phyloP scores from a whole-genome alignment of 495 filamentous ascomycete genomes.

The Xylaria flabelliformis region DNA sequence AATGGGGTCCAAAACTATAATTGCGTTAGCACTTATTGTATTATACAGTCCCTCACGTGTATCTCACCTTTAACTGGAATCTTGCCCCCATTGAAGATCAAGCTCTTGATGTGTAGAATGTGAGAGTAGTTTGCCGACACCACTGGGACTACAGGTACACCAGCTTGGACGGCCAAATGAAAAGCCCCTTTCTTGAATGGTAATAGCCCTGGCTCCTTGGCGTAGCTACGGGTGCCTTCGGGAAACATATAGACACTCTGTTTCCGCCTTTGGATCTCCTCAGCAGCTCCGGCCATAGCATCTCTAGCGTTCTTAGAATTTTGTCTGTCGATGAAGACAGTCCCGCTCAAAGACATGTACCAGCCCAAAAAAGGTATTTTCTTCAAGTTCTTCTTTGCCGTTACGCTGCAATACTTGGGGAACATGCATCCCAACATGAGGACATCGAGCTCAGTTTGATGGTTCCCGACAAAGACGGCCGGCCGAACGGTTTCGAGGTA shows the following conservation, averaged over 20 bases:
- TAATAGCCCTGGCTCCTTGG: constrained; percentile 76
- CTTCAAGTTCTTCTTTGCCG: constrained; percentile 85
- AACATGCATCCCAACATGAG: constrained; percentile 86
- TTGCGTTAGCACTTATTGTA: constrained; percentile 21
- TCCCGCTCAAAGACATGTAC: constrained; percentile 92
- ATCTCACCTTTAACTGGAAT: constrained; percentile 80
- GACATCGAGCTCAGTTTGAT: constrained; percentile 94
- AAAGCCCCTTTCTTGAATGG: constrained; percentile 99
- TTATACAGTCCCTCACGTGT: not conserved
- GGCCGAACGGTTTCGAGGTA: constrained; percentile 71
- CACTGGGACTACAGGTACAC: constrained; percentile 89
- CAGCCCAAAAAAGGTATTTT: constrained; percentile 88
- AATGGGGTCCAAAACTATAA: constrained; percentile 81
- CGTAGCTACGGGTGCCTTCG: constrained; percentile 92
- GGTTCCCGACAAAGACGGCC: constrained; percentile 90
- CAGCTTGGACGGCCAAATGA: constrained; percentile 91
- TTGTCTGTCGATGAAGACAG: constrained; percentile 91
- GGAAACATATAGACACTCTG: constrained; percentile 95
- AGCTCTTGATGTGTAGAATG: constrained; percentile 71
- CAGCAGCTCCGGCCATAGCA: constrained; percentile 82
- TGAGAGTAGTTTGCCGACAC: constrained; percentile 89
- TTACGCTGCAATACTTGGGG: constrained; percentile 90
- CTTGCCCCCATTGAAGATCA: constrained; percentile 73
- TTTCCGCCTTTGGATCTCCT: constrained; percentile 73
- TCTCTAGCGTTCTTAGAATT: constrained; percentile 81